A percentile compares a stretch with the other conserved stretches of the same genome.
Conservation (phyloP, 2,329 filamentous ascomycete species). For the Akanthomyces uredinophilus region DNA sequence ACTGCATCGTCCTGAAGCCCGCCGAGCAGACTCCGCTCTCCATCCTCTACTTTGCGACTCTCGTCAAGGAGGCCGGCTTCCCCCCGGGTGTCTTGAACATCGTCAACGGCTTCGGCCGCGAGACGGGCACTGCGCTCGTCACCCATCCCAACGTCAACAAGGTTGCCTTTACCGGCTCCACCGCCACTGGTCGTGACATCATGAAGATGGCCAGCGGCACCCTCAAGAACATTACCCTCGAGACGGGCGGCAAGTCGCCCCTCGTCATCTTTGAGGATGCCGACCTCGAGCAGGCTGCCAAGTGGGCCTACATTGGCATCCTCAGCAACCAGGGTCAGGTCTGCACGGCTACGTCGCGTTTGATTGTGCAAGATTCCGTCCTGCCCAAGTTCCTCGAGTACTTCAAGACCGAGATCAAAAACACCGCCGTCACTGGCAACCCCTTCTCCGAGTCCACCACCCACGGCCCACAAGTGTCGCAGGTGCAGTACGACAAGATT, state of each 20-base stretch:
- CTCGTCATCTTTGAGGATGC: slow-evolving; percentile 61
- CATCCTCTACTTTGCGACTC: slow-evolving; percentile 58
- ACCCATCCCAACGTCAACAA: slow-evolving; percentile 67
- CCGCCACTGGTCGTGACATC: slow-evolving; percentile 64
- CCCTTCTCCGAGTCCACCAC: slow-evolving; percentile 65
- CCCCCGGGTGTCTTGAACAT: slow-evolving; percentile 75
- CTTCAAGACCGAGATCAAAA: slow-evolving; percentile 56
- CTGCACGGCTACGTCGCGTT: slow-evolving; percentile 59
- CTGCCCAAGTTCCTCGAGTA: slow-evolving; percentile 58
- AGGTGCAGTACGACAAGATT: slow-evolving; percentile 64
- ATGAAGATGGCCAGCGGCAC: slow-evolving; percentile 69
- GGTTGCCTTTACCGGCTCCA: slow-evolving; percentile 74
- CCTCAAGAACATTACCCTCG: slow-evolving; percentile 61
- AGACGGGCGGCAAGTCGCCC: slow-evolving; percentile 63
- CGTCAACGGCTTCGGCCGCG: slow-evolving; percentile 64
- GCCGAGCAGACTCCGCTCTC: slow-evolving; percentile 64
- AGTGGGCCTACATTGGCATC: slow-evolving; percentile 46
- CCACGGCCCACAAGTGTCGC: slow-evolving; percentile 71
- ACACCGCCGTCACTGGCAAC: slow-evolving; percentile 61
- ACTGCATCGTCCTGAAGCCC: slow-evolving; percentile 59
- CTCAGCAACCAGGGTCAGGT: slow-evolving; percentile 61
- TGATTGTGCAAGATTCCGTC: slow-evolving; percentile 57
- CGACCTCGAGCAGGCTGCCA: slow-evolving; percentile 63
- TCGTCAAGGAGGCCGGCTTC: slow-evolving; percentile 70
- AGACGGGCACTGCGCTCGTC: slow-evolving; percentile 63